These are phyloP conservation scores for Botrytis porri DNA, from an alignment of 2,329 filamentous ascomycete genomes.

Conservation along the genomic window DNA sequence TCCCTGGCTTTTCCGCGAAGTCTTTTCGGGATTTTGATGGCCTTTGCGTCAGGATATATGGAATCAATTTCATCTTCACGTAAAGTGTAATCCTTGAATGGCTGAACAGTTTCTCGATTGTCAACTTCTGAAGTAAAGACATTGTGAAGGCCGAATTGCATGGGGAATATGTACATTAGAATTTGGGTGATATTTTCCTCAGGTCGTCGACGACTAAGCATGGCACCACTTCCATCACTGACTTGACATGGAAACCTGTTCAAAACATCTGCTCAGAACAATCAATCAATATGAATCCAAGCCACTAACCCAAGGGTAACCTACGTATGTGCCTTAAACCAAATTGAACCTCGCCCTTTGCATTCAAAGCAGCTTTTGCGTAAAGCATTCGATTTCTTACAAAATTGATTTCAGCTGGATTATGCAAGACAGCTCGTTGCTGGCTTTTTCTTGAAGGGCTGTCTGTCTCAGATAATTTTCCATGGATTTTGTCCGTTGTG, in stretches of 20 bases:
- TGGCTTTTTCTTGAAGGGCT: neutral
- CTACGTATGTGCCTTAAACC: conserved; percentile 80
- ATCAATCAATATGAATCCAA: conserved; percentile 29
- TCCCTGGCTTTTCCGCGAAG: conserved; percentile 60
- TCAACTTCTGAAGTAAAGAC: conserved; percentile 76
- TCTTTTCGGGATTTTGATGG: conserved; percentile 56
- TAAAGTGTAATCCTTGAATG: conserved; percentile 79
- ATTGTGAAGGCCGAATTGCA: conserved; percentile 87
- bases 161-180: conserved; percentile 91
- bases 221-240: neutral
- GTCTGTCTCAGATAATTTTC: neutral
- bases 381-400: conserved; percentile 85
- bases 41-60: conserved; percentile 29
- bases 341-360: conserved; percentile 63
- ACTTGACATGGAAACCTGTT: conserved; percentile 58
- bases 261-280: conserved; percentile 63
- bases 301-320: conserved; percentile 36
- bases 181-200: conserved; percentile 61
- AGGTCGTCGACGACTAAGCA: neutral
- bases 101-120: conserved; percentile 62
- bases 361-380: conserved; percentile 68
- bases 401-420: conserved; percentile 61
- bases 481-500: neutral
- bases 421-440: conserved; percentile 37
- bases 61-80: conserved; percentile 75